Evolutionary conservation across 371 early-diverging fungal genomes (phyloP).

Genomic region (Dichotomocladium elegans): DNA sequence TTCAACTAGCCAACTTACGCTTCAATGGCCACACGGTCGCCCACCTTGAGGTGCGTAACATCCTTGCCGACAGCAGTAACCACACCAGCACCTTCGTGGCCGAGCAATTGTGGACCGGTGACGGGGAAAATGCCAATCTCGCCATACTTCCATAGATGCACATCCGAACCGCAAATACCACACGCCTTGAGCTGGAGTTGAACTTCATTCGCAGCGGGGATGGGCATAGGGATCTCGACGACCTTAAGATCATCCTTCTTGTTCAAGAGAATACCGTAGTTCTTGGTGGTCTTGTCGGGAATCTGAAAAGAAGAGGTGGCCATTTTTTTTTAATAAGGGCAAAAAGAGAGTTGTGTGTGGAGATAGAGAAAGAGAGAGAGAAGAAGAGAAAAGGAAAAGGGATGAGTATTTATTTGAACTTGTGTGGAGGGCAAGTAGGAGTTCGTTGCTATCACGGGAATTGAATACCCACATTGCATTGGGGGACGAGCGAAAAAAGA

Average conservation of each 20-base stretch:
- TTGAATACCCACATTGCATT: too few relatives aligned
- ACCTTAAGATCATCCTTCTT: slow-evolving; percentile 34
- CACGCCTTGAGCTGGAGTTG: slow-evolving; percentile 38
- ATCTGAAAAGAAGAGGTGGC: slow-evolving; percentile 4
- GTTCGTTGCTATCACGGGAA: too few relatives aligned
- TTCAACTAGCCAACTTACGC: slow-evolving; percentile 21
- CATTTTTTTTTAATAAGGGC: neutral
- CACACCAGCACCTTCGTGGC: slow-evolving; percentile 46
- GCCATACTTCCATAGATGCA: slow-evolving; percentile 42
- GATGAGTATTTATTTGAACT: slow-evolving; percentile 10
- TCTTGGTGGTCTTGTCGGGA: slow-evolving; percentile 18
- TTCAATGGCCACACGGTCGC: slow-evolving; percentile 33
- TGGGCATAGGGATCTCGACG: slow-evolving; percentile 36
- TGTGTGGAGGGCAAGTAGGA: too few relatives aligned
- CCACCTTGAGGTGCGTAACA: slow-evolving; percentile 22
- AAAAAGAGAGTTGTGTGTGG: neutral
- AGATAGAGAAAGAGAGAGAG: neutral
- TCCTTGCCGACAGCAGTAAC: slow-evolving; percentile 38
- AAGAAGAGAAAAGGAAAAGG: neutral
- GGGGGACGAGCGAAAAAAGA: too few relatives aligned
- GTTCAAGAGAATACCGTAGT: slow-evolving; percentile 29
- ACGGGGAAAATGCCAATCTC: slow-evolving; percentile 46
- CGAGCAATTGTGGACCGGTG: slow-evolving; percentile 31
- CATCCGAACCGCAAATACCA: slow-evolving; percentile 43
- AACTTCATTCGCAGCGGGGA: slow-evolving; percentile 26